These are phyloP conservation scores for Vishniacozyma victoriae DNA, from an alignment of 768 basidiomycete species.

Conservation along the genomic window DNA sequence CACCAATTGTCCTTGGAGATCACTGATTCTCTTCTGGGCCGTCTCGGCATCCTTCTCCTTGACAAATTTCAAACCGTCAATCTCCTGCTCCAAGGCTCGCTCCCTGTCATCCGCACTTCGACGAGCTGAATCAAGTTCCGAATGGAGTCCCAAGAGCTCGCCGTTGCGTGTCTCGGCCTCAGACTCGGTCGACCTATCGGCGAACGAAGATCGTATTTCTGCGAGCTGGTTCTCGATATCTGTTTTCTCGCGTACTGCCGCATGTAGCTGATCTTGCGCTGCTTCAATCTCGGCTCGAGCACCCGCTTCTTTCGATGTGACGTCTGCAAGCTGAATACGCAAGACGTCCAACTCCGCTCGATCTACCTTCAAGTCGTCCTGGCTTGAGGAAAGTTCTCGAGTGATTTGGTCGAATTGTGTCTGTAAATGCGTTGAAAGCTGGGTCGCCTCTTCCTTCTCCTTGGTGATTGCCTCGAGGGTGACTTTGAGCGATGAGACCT, in stretches of 20 bases:
- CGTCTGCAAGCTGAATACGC: constrained; percentile 12
- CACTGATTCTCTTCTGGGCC: not conserved
- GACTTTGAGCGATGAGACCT: too few relatives aligned
- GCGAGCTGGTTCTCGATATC: constrained; percentile 14
- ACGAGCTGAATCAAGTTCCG: constrained; percentile 5
- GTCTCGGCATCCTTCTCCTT: constrained; percentile 2
- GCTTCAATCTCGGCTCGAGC: constrained; percentile 11
- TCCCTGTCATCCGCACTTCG: not conserved
- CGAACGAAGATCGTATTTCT: constrained; percentile 21
- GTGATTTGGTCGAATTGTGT: too few relatives aligned
- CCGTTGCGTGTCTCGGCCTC: constrained; percentile 32
- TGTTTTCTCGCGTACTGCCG: constrained; percentile 5
- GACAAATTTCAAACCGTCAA: not conserved
- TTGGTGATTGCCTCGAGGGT: not conserved
- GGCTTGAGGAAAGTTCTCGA: too few relatives aligned
- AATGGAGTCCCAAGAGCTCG: constrained; percentile 25
- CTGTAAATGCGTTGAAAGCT: not conserved
- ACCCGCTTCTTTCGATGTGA: not conserved
- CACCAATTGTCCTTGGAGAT: not conserved
- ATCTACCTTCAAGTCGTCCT: constrained; percentile 8
- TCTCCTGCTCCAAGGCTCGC: not conserved
- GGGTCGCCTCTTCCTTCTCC: constrained; percentile 1
- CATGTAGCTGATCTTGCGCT: constrained; percentile 16
- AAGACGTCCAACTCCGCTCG: constrained; percentile 11
- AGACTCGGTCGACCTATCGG: constrained; percentile 39